Base-by-base conservation (phyloP, 345 rosid species). In the Clarkia xantiana region DNA sequence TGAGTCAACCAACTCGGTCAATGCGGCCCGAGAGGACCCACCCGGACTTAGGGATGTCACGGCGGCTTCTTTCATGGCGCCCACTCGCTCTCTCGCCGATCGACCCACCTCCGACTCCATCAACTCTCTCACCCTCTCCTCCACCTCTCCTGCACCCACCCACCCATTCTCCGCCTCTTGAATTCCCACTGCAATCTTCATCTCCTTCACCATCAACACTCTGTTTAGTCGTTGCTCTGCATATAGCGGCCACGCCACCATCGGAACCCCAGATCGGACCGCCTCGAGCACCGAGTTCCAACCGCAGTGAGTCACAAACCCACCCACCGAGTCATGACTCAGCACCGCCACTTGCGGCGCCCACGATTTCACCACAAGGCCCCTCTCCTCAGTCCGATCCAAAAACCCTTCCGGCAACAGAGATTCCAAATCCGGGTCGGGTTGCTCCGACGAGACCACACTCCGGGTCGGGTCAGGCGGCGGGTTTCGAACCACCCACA, bases 281-380 rank as follows among this genome's bases (percentile, higher is more conserved):
- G 82, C 64, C 59, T 79, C 95, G 0, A 85, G 75, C 16, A 69
- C 56, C 1, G 87, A 77, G 54, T 79, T 85, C 91, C 84, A 85
- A 2, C 95, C 87, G 18, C 86, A 72, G 55, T 81, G 91, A 47
- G 75, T 81, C 34, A 79, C 82, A 29, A 81, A 81, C 38, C 81
- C 82, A 3, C 85, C 81, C 2, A 72, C 60, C 0, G 87, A 63
- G 6, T 44, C 59, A 19, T 77, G 86, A 39, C 50, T 76, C 57
- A 77, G 58, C 18, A 81, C 69, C 11, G 58, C 71, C 42, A 72
- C 68, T 47, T 81, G 87, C 3, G 85, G 87, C 0, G 79, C 83
- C 86, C 89, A 81, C 1, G 62, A 61, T 51, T 76, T 71, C 40
- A 77, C 64, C 29, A 75, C 74, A 48, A 70, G 39, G 4, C 91